These are phyloP conservation scores for Aspergillus intermedius DNA, from an alignment of 2,329 filamentous ascomycete genomes.

Conservation along the genomic window DNA sequence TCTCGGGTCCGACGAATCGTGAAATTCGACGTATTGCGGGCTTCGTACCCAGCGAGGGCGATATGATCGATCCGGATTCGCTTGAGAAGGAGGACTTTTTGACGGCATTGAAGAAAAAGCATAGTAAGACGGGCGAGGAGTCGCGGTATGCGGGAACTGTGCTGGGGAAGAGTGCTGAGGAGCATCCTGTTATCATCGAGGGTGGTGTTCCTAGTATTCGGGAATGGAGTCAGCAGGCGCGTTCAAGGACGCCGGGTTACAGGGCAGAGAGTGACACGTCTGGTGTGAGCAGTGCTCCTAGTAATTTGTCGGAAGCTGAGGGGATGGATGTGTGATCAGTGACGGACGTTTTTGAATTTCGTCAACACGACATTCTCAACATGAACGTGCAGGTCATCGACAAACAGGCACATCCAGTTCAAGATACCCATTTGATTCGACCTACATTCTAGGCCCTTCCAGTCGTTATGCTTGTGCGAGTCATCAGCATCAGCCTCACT, in stretches of 20 bases:
- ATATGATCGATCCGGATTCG: conserved; percentile 43
- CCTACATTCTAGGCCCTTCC: neutral
- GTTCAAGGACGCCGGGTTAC: conserved; percentile 21
- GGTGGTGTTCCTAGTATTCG: conserved; percentile 65
- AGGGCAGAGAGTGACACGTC: conserved; percentile 29
- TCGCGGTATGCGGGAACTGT: conserved; percentile 79
- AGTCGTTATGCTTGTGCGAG: neutral
- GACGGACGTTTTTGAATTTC: neutral
- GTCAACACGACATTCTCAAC: neutral
- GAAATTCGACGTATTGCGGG: conserved; percentile 78
- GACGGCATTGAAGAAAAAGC: conserved; percentile 78
- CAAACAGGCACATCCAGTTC: neutral
- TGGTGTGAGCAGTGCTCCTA: conserved; percentile 34
- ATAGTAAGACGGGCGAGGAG: conserved; percentile 82
- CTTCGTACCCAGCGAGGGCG: conserved; percentile 54
- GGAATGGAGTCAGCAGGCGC: conserved; percentile 51
- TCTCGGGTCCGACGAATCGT: conserved; percentile 63
- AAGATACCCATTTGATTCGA: neutral
- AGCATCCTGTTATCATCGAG: conserved; percentile 67
- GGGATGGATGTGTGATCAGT: conserved; percentile 28
- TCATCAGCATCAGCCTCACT: neutral
- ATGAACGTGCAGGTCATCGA: neutral
- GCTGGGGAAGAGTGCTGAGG: conserved; percentile 66
- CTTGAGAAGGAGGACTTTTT: conserved; percentile 65
- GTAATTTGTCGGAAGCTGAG: conserved; percentile 33